Conservation (phyloP, 2,329 filamentous ascomycete genomes). For the Aspergillus brunneoviolaceus region DNA sequence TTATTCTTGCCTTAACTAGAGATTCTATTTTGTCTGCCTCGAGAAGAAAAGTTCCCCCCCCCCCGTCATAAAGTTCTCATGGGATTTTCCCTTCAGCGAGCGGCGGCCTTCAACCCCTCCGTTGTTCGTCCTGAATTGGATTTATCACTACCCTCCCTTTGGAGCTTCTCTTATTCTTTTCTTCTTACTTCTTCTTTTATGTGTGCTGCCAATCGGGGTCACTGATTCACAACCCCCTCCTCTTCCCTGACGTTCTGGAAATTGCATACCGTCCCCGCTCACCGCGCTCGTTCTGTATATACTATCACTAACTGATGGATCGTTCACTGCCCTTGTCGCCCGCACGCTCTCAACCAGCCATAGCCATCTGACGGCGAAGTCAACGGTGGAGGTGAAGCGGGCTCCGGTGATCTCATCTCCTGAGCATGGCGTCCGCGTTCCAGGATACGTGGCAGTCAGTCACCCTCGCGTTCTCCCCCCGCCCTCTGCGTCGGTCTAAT, state of each 20-base stretch:
- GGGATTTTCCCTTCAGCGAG: conserved; percentile 24
- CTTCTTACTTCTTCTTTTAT: not conserved
- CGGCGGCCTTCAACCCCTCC: conserved; percentile 20
- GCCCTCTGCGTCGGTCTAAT: too few species aligned
- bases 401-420: conserved; percentile 16
- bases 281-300: conserved; percentile 19
- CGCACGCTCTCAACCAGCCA: conserved; percentile 53
- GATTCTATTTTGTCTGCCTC: not conserved
- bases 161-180: not conserved
- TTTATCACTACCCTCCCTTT: conserved; percentile 1
- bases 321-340: conserved; percentile 49
- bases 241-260: not conserved
- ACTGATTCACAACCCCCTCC: not conserved
- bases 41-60: conserved; percentile 18
- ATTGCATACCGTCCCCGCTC: not conserved
- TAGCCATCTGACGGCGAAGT: conserved; percentile 59
- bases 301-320: conserved; percentile 51
- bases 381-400: conserved; percentile 51
- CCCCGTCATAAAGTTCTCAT: conserved; percentile 17
- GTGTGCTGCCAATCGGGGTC: not conserved
- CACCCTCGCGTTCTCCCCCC: conserved; percentile 6
- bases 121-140: conserved; percentile 11
- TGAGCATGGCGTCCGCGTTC: conserved; percentile 47
- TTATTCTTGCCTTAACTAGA: not conserved
- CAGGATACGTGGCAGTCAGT: conserved; percentile 56